A percentile compares a stretch with the other conserved stretches of the same genome.
phyloP scores from a whole-genome alignment of 495 filamentous ascomycete genomes.

The Xanthoparmelia taractica region DNA sequence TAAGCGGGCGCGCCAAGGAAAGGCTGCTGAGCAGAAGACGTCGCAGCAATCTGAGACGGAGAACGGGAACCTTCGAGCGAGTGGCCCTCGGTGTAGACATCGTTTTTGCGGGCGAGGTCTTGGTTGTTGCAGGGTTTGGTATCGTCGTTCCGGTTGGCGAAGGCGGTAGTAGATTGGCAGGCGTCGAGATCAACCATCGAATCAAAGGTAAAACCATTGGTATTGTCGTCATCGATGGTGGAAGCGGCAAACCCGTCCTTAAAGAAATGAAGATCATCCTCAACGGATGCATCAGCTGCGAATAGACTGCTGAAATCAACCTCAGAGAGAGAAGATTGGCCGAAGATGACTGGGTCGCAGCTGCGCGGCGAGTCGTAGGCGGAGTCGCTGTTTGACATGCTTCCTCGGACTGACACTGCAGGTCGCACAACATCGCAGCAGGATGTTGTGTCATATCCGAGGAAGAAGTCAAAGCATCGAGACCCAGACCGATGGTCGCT shows the following conservation, averaged over 20 bases:
- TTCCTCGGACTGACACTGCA: conserved; percentile 92
- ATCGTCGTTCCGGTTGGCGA: conserved; percentile 48
- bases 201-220: conserved; percentile 71
- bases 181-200: conserved; percentile 75
- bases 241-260: conserved; percentile 69
- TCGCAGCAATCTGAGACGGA: conserved; percentile 50
- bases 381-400: conserved; percentile 28
- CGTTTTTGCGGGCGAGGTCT: conserved; percentile 32
- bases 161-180: conserved; percentile 45
- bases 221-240: conserved; percentile 45
- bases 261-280: conserved; percentile 67
- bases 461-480: conserved; percentile 55
- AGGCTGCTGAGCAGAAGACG: conserved; percentile 73
- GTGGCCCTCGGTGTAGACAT: conserved; percentile 35
- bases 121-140: conserved; percentile 30
- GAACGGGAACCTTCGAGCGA: conserved; percentile 34
- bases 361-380: conserved; percentile 50
- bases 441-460: conserved; percentile 99
- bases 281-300: conserved; percentile 60
- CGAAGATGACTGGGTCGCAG: conserved; percentile 48
- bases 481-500: conserved; percentile 35
- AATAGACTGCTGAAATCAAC: conserved; percentile 61
- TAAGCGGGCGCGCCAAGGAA: conserved; percentile 81
- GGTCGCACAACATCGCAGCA: conserved; percentile 99
- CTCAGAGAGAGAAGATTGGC: conserved; percentile 54